phyloP scores from a whole-genome alignment of 805 yeast genomes.

The Metschnikowia corniflorae region DNA sequence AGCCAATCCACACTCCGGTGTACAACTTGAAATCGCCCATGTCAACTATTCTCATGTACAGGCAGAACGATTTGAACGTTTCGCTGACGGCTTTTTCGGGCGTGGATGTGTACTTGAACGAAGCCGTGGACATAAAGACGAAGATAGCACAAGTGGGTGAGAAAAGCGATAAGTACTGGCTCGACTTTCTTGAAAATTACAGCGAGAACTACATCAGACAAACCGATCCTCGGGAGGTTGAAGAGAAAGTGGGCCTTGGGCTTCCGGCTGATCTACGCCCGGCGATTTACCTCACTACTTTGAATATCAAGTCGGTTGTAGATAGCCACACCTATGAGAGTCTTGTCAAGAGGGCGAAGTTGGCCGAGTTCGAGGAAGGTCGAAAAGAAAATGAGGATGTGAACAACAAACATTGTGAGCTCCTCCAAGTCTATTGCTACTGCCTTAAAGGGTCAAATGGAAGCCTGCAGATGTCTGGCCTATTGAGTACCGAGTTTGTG shows the following conservation, averaged over 20 bases:
- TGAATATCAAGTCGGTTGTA: slow-evolving; percentile 29
- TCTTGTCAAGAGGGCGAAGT: slow-evolving; percentile 26
- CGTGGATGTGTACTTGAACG: slow-evolving; percentile 12
- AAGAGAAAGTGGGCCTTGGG: slow-evolving; percentile 23
- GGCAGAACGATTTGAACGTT: slow-evolving; percentile 12
- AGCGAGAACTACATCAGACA: slow-evolving; percentile 13
- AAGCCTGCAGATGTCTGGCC: not conserved
- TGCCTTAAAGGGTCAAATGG: slow-evolving; percentile 19
- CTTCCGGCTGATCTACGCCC: slow-evolving; percentile 30
- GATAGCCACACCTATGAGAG: slow-evolving; percentile 27
- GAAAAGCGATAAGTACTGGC: slow-evolving; percentile 20
- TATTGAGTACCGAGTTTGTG: not conserved
- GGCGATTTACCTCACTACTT: slow-evolving; percentile 30
- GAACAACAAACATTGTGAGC: slow-evolving; percentile 14
- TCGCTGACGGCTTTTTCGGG: slow-evolving; percentile 12
- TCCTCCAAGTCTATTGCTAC: slow-evolving; percentile 29
- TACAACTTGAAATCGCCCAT: slow-evolving; percentile 9
- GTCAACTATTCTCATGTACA: slow-evolving; percentile 10
- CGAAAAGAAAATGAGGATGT: not conserved
- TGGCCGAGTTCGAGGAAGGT: slow-evolving; percentile 6
- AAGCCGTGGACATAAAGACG: slow-evolving; percentile 7
- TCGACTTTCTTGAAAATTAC: slow-evolving; percentile 16
- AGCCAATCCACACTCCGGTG: slow-evolving; percentile 4
- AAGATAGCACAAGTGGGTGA: not conserved
- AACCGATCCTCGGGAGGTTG: slow-evolving; percentile 10